phyloP scores from a whole-genome alignment of 306 rosid species.

The Pyrus communis region DNA sequence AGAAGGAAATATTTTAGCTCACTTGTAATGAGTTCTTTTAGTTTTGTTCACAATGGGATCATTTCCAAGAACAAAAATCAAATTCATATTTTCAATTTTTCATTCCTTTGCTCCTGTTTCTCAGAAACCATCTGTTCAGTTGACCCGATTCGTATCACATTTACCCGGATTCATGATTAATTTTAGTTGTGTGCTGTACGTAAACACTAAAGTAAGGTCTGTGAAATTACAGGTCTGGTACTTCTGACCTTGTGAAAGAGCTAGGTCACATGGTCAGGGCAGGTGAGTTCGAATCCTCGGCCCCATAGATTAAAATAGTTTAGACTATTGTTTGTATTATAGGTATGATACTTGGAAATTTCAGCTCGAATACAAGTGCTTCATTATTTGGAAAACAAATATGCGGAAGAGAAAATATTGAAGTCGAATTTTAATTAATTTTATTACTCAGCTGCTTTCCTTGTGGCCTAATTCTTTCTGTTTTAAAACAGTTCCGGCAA shows the following conservation, averaged over 20 bases:
- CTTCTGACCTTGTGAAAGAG: not conserved
- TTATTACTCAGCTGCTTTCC: not conserved
- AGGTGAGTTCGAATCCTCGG: not conserved
- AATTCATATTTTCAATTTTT: not conserved
- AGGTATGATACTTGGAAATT: not conserved
- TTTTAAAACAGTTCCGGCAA: not conserved
- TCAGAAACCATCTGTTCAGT: not conserved
- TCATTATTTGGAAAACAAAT: not conserved
- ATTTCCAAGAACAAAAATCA: not conserved
- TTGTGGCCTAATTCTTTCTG: not conserved
- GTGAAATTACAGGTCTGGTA: not conserved
- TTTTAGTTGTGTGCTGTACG: not conserved
- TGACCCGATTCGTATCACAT: not conserved
- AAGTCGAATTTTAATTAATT: not conserved
- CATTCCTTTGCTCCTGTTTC: not conserved
- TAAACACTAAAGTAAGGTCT: not conserved
- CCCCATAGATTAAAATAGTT: not conserved
- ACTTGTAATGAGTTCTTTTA: not conserved
- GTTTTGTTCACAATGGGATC: not conserved
- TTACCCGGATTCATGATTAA: not conserved
- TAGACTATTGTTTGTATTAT: too few relatives aligned
- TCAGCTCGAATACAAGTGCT: not conserved
- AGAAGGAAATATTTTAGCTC: not conserved
- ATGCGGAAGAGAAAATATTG: not conserved
- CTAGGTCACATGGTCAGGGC: not conserved